Conservation (phyloP, 768 basidiomycete genomes). For the Cystofilobasidium bisporidii region DNA sequence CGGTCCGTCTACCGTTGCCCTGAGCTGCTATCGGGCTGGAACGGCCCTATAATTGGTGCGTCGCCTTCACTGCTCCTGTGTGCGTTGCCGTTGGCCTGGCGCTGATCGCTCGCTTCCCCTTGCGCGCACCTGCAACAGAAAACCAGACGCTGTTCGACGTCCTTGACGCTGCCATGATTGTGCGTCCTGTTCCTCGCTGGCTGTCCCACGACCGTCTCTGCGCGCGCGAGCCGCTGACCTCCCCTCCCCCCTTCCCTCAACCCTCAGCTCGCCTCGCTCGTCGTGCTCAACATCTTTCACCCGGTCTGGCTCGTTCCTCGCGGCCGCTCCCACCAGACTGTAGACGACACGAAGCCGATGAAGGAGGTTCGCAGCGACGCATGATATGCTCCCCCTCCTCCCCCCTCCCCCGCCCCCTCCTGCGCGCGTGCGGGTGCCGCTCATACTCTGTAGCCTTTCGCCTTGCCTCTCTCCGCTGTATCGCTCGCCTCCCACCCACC, state of each 20-base stretch:
- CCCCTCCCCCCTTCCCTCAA: background rate
- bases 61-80: no score
- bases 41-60: conserved; percentile 9
- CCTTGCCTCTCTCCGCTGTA: no score
- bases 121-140: background rate
- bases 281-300: conserved; percentile 9
- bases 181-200: background rate
- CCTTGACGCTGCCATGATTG: conserved; percentile 17
- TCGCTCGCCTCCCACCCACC: no score
- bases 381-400: background rate
- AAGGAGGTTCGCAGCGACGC: background rate
- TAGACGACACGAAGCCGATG: background rate
- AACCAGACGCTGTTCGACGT: conserved; percentile 20
- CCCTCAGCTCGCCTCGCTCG: conserved; percentile 7
- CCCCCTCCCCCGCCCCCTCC: background rate
- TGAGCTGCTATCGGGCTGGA: background rate
- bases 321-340: background rate
- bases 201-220: no score
- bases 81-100: no score
- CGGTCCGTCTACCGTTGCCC: conserved; percentile 9
- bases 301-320: conserved; percentile 6
- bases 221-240: no score
- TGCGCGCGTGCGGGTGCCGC: no score
- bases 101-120: no score
- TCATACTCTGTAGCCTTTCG: no score